These are phyloP conservation scores for Coemansia sp. DNA, from an alignment of 192 early-diverging fungal genomes.

Conservation along the genomic window DNA sequence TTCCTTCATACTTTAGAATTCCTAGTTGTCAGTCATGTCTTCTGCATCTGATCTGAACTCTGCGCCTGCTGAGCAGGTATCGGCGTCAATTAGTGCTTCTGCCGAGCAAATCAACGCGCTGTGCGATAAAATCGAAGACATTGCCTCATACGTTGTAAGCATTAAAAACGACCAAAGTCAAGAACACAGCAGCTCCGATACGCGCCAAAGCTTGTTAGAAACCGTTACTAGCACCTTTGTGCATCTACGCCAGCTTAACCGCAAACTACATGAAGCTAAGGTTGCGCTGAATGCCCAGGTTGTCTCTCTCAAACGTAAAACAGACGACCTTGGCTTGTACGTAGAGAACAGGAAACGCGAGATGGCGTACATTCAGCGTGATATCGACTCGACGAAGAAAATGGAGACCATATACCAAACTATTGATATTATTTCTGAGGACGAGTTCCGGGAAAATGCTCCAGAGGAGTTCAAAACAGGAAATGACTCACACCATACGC, in stretches of 20 bases:
- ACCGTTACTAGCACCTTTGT: conserved; percentile 38
- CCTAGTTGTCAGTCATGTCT: neutral
- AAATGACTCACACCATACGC: conserved; percentile 37
- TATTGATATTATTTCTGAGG: conserved; percentile 38
- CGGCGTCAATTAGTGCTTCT: conserved; percentile 9
- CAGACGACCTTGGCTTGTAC: conserved; percentile 35
- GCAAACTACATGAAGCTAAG: conserved; percentile 39
- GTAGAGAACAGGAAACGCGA: conserved; percentile 43
- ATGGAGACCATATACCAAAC: conserved; percentile 53
- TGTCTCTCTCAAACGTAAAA: conserved; percentile 28
- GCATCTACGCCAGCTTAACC: conserved; percentile 36
- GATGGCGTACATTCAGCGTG: conserved; percentile 34
- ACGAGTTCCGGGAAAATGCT: conserved; percentile 26
- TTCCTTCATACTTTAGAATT: no score
- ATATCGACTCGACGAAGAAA: conserved; percentile 41
- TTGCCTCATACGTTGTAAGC: conserved; percentile 13
- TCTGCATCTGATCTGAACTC: neutral
- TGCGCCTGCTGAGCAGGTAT: neutral
- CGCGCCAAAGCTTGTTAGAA: conserved; percentile 19
- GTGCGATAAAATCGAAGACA: conserved; percentile 30
- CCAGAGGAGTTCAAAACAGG: conserved; percentile 32
- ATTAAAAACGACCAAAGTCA: conserved; percentile 3
- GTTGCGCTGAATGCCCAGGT: conserved; percentile 23
- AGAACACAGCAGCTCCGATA: neutral
- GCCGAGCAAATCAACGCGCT: conserved; percentile 25